These are phyloP conservation scores for Tetrahymena thermophila DNA, from an alignment of 73 alveolate species.

Conservation along the genomic window DNA sequence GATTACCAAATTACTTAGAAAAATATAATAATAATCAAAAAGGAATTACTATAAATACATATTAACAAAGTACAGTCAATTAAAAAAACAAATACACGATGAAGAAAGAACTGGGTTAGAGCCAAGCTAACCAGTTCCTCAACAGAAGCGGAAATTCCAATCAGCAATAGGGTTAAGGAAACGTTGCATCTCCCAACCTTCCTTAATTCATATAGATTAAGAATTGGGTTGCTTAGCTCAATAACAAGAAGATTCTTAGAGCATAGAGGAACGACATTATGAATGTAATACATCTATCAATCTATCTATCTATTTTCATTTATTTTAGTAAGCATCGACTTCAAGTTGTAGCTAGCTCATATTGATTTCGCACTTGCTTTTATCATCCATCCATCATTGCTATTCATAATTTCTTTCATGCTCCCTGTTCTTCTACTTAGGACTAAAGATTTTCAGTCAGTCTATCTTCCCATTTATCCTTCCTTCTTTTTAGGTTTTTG, in stretches of 20 bases:
- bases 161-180: neutral
- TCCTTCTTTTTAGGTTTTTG: neutral
- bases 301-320: neutral
- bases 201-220: neutral
- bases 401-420: neutral
- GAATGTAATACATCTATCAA: neutral
- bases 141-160: neutral
- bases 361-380: neutral
- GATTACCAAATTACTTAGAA: neutral
- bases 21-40: neutral
- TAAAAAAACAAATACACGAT: neutral
- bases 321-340: neutral
- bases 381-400: neutral
- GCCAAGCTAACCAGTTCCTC: slow-evolving; percentile 1
- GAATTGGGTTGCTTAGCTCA: neutral
- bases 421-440: neutral
- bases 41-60: neutral
- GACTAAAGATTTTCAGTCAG: neutral
- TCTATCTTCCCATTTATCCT: neutral
- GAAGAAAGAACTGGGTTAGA: slow-evolving; percentile 3
- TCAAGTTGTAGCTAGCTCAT: neutral
- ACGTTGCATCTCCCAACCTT: neutral
- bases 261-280: slow-evolving; percentile 1
- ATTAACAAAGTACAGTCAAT: neutral
- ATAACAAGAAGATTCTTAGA: neutral